Conservation (phyloP, 495 filamentous ascomycete species). For the Podospora appendiculata region DNA sequence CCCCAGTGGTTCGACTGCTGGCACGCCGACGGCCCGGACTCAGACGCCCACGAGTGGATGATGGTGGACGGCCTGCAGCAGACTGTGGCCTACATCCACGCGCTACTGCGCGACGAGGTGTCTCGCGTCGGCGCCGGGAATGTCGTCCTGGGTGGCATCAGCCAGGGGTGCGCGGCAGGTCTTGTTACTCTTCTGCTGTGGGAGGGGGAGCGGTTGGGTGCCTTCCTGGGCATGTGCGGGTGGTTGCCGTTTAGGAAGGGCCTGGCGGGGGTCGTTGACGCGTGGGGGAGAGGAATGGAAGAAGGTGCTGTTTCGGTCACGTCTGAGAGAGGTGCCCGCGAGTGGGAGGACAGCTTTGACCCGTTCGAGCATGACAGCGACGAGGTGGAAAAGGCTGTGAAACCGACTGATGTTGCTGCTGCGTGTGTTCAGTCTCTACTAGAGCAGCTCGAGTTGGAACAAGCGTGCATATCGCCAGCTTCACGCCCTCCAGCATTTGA, state of each 20-base stretch:
- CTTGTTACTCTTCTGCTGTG: conserved; percentile 33
- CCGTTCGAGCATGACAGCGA: conserved; percentile 13
- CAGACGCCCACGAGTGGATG: conserved; percentile 19
- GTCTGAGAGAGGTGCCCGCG: no score
- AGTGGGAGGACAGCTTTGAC: conserved; percentile 17
- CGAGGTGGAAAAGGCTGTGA: conserved; percentile 9
- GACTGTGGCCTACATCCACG: conserved; percentile 31
- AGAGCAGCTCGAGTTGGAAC: conserved; percentile 15
- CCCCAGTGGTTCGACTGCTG: conserved; percentile 52
- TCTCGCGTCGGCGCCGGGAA: conserved; percentile 26
- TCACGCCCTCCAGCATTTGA: conserved; percentile 3
- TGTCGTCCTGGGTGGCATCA: conserved; percentile 45
- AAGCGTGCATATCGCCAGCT: not conserved
- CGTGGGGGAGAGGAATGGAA: not conserved
- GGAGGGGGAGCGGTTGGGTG: conserved; percentile 24
- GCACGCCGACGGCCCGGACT: conserved; percentile 26
- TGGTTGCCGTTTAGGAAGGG: conserved; percentile 41
- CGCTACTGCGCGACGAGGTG: conserved; percentile 31
- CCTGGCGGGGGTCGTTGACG: conserved; percentile 20
- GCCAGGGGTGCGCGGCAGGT: conserved; percentile 47
- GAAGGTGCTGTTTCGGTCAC: conserved; percentile 4
- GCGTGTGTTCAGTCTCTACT: conserved; percentile 11
- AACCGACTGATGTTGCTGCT: conserved; percentile 8
- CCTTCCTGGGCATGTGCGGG: conserved; percentile 46
- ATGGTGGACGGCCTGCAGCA: conserved; percentile 36